Conservation (phyloP, 202 grass and related monocot species). For the Dendrocalamus latiflorus region DNA sequence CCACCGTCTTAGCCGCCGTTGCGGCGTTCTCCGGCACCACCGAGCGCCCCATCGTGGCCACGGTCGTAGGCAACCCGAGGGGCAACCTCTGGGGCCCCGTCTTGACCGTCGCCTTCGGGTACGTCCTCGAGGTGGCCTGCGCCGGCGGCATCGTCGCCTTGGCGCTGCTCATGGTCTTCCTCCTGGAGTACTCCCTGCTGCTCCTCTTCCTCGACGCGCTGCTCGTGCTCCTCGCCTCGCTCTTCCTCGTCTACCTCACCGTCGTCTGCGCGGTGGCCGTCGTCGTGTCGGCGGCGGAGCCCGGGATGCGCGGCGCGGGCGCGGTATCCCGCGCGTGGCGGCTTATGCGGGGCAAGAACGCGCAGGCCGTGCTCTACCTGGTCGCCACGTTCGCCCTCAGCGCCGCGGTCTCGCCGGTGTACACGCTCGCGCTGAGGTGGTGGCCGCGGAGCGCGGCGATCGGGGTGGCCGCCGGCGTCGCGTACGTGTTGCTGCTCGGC, state of each 20-base stretch:
- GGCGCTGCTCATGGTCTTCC: background rate
- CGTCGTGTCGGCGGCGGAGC: slow-evolving; percentile 44
- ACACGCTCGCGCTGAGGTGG: background rate
- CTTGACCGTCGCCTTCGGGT: slow-evolving; percentile 33
- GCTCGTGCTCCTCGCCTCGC: slow-evolving; percentile 23
- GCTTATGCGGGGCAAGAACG: slow-evolving; percentile 41
- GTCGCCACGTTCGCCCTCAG: slow-evolving; percentile 11
- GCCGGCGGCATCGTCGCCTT: background rate
- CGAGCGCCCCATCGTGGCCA: background rate
- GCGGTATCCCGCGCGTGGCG: slow-evolving; percentile 50
- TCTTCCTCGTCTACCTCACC: slow-evolving; percentile 51
- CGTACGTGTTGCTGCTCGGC: slow-evolving; percentile 31
- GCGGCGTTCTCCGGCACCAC: background rate
- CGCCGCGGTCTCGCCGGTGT: slow-evolving; percentile 18
- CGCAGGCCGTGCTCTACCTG: slow-evolving; percentile 36
- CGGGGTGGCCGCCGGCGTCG: slow-evolving; percentile 14
- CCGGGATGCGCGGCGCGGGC: slow-evolving; percentile 11
- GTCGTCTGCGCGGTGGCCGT: slow-evolving; percentile 49
- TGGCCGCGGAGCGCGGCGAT: background rate
- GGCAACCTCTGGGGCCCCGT: slow-evolving; percentile 31
- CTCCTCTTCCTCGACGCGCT: slow-evolving; percentile 33
- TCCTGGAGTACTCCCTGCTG: slow-evolving; percentile 36
- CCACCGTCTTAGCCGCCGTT: slow-evolving; percentile 37
- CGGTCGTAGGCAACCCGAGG: background rate
- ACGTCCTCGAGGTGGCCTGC: slow-evolving; percentile 25